These are phyloP conservation scores for Claviceps fusiformis DNA, from an alignment of 2,329 filamentous ascomycete genomes.

Conservation along the genomic window DNA sequence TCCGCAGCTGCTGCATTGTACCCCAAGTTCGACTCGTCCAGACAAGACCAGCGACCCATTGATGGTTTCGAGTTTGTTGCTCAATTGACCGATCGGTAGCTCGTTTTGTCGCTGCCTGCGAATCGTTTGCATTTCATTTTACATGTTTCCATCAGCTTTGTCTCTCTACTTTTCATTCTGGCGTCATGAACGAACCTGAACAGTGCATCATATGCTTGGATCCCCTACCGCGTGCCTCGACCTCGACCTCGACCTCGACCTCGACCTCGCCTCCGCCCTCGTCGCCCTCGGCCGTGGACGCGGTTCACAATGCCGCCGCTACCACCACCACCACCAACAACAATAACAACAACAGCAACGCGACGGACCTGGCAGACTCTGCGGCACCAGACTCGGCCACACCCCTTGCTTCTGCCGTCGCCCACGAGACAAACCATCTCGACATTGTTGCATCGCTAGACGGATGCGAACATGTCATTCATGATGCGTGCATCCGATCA, in stretches of 20 bases:
- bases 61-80: background rate
- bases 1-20: too few relatives aligned
- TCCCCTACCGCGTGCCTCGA: constrained; percentile 31
- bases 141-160: constrained; percentile 32
- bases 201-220: constrained; percentile 60
- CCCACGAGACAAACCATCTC: constrained; percentile 21
- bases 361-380: constrained; percentile 6
- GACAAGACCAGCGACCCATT: background rate
- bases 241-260: background rate
- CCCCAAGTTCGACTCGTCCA: background rate
- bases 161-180: constrained; percentile 24
- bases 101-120: constrained; percentile 5
- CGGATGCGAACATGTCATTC: constrained; percentile 81
- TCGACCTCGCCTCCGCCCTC: constrained; percentile 1
- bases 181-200: constrained; percentile 41
- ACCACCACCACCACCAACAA: constrained; percentile 1
- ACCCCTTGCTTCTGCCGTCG: constrained; percentile 1
- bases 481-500: constrained; percentile 81
- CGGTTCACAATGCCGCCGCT: constrained; percentile 2
- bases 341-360: constrained; percentile 3
- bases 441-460: constrained; percentile 45
- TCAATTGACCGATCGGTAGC: background rate
- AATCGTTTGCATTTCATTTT: constrained; percentile 18
- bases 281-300: constrained; percentile 11
- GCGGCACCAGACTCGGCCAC: constrained; percentile 10